Percentiles rank a stretch among this genome's conserved stretches.
phyloP scores from a whole-genome alignment of 1,284 basidiomycete species.

The Cryptococcus sp. region DNA sequence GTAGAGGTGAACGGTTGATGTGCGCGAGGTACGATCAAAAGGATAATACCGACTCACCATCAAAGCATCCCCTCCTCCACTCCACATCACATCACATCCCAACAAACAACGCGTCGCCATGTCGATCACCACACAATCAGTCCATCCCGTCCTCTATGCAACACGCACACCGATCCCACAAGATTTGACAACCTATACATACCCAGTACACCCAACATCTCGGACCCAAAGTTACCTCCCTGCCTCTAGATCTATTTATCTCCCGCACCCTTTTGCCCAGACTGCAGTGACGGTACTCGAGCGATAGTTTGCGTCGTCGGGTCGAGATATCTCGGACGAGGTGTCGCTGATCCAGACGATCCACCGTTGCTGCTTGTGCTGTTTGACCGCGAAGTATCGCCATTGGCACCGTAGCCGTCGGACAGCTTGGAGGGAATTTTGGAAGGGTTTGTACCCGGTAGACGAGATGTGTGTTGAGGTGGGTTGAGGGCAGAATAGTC shows the following conservation, averaged over 20 bases:
- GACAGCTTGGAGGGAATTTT: conserved; percentile 1
- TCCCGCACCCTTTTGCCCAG: not conserved
- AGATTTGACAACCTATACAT: too few relatives aligned
- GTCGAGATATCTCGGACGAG: conserved; percentile 1
- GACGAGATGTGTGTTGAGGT: conserved; percentile 4
- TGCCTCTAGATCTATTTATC: too few relatives aligned
- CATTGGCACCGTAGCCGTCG: not conserved
- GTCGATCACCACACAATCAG: too few relatives aligned
- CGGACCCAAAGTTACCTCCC: too few relatives aligned
- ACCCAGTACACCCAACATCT: too few relatives aligned
- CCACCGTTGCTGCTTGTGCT: not conserved
- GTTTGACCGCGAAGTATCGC: not conserved
- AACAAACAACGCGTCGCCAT: not conserved
- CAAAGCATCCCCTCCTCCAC: not conserved
- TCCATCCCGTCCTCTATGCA: too few relatives aligned
- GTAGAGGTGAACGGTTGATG: too few relatives aligned
- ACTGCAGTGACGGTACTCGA: too few relatives aligned
- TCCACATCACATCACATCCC: not conserved
- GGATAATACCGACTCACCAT: too few relatives aligned
- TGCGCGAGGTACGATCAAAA: too few relatives aligned
- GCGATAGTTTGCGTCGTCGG: not conserved
- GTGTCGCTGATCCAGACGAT: conserved; percentile 4
- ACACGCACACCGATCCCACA: too few relatives aligned
- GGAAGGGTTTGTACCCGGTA: not conserved
- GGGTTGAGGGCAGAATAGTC: conserved; percentile 42